These are phyloP conservation scores for Pterocarpus macrocarpus DNA, from an alignment of 306 rosid species.

Conservation along the genomic window DNA sequence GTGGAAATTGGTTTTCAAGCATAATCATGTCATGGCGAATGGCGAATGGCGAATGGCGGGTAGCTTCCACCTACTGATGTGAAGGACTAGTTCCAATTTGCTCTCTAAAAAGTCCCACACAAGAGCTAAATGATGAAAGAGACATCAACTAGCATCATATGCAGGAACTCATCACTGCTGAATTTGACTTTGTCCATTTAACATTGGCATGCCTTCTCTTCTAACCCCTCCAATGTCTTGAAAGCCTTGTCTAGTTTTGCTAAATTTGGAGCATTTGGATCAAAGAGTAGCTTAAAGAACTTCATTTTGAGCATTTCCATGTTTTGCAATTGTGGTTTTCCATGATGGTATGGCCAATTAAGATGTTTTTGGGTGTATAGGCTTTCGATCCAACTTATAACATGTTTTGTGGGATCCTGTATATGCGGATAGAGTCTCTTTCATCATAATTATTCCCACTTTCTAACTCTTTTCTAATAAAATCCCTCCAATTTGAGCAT, in stretches of 20 bases:
- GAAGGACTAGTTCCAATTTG: not conserved
- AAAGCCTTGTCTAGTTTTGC: slow-evolving; percentile 30
- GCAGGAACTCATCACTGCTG: slow-evolving; percentile 43
- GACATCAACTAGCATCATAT: slow-evolving; percentile 56
- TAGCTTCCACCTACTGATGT: slow-evolving; percentile 55
- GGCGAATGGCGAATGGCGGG: slow-evolving; percentile 40
- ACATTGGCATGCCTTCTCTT: slow-evolving; percentile 33
- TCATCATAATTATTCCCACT: not conserved
- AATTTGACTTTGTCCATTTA: slow-evolving; percentile 44
- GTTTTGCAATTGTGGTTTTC: slow-evolving; percentile 26
- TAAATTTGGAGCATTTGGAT: not conserved
- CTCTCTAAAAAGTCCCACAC: slow-evolving; percentile 36
- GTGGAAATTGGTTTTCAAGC: slow-evolving; percentile 64
- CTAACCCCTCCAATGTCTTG: slow-evolving; percentile 34
- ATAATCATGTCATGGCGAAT: slow-evolving; percentile 52
- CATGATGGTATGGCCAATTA: slow-evolving; percentile 52
- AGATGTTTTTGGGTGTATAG: slow-evolving; percentile 47
- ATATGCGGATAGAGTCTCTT: slow-evolving; percentile 38
- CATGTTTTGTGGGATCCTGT: slow-evolving; percentile 37
- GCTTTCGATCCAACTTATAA: slow-evolving; percentile 27
- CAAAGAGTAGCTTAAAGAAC: slow-evolving; percentile 39
- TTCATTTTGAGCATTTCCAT: slow-evolving; percentile 41
- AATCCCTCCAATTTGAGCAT: slow-evolving; percentile 39
- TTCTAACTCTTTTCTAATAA: slow-evolving; percentile 40
- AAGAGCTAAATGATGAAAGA: slow-evolving; percentile 53